Evolutionary conservation across 768 basidiomycete species (phyloP).

Genomic region (Cystobasidium onofrii): DNA sequence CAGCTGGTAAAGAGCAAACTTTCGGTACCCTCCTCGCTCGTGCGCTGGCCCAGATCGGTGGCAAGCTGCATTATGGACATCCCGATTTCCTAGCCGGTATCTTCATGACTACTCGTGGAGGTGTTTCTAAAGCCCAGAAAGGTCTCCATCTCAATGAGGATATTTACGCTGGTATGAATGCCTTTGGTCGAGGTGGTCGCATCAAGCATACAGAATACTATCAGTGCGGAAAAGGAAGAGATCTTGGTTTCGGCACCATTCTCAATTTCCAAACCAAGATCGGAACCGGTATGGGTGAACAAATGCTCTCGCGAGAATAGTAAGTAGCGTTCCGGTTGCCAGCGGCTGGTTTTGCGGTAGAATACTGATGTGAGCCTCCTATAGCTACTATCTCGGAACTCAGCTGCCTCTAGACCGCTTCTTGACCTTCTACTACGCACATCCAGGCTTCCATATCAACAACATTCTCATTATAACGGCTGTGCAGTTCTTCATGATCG

Average conservation of each 20-base stretch:
- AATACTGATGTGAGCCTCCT: not conserved
- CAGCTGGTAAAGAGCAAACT: conserved; percentile 98
- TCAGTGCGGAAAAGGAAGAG: conserved; percentile 66
- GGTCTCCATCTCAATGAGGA: conserved; percentile 98
- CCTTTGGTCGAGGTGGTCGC: conserved; percentile 86
- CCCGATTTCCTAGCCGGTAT: conserved; percentile 97
- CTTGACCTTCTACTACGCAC: conserved; percentile 98
- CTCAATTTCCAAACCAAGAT: conserved; percentile 99
- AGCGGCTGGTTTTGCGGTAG: not conserved
- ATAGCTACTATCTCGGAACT: conserved; percentile 81
- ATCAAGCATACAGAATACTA: conserved; percentile 99
- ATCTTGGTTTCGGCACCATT: conserved; percentile 97
- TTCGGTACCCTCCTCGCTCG: conserved; percentile 97
- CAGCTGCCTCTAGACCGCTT: conserved; percentile 97
- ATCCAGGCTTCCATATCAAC: conserved; percentile 99
- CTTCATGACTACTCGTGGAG: conserved; percentile 97
- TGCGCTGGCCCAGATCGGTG: conserved; percentile 92
- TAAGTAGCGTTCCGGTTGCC: conserved; percentile 27
- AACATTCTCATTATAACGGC: conserved; percentile 98
- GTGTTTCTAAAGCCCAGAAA: conserved; percentile 98
- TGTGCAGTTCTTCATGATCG: conserved; percentile 87
- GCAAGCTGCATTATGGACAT: conserved; percentile 97
- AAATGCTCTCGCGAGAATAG: conserved; percentile 97
- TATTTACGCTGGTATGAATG: conserved; percentile 99
- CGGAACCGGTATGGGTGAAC: conserved; percentile 99